phyloP scores from a whole-genome alignment of 257 asterid species.

The Knoxia roxburghii region DNA sequence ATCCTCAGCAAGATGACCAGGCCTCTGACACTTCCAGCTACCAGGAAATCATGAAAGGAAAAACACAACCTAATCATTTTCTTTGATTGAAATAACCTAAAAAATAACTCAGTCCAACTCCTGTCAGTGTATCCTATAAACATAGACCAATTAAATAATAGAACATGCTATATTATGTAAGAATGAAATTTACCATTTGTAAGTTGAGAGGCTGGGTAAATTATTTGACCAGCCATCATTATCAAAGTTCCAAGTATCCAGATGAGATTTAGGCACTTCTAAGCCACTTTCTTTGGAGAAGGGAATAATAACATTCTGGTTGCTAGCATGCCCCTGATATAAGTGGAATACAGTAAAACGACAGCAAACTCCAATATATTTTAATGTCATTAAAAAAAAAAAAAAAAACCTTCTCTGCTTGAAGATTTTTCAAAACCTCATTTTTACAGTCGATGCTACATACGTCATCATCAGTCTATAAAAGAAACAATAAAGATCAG shows the following conservation, averaged over 20 bases:
- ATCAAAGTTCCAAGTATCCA: constrained; percentile 55
- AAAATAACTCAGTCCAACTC: background rate
- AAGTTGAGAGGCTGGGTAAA: constrained; percentile 63
- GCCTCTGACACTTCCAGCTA: constrained; percentile 84
- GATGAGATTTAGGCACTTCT: constrained; percentile 65
- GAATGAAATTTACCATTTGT: constrained; percentile 49
- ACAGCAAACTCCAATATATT: background rate
- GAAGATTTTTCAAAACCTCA: constrained; percentile 47
- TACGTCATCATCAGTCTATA: constrained; percentile 74
- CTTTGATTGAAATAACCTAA: background rate
- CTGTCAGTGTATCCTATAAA: background rate
- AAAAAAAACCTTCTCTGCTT: constrained; percentile 43
- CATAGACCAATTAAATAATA: background rate
- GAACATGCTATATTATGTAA: background rate
- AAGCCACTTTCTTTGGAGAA: constrained; percentile 34
- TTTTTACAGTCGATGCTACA: constrained; percentile 87
- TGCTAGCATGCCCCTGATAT: constrained; percentile 37
- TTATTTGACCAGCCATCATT: constrained; percentile 63
- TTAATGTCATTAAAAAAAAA: constrained; percentile 5
- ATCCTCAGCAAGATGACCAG: constrained; percentile 93
- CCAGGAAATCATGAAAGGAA: constrained; percentile 16
- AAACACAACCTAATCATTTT: background rate
- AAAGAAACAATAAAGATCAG: constrained; percentile 14
- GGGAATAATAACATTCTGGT: constrained; percentile 24
- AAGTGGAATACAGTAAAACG: constrained; percentile 10